phyloP scores from a whole-genome alignment of 106 monocot genomes.

The Dendrobium catenatum region DNA sequence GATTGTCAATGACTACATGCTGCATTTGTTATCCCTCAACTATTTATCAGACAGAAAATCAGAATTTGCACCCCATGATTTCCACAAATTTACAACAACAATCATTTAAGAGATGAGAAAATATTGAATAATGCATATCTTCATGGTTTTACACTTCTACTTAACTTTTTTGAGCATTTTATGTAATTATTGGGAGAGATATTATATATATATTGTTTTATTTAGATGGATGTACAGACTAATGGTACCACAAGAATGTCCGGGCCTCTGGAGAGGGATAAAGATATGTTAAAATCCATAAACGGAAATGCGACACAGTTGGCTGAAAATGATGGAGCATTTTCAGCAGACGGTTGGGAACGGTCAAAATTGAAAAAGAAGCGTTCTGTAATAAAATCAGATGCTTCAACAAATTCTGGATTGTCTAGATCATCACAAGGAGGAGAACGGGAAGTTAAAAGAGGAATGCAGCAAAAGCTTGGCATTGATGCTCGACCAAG shows the following conservation, averaged over 20 bases:
- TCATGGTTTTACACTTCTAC: not conserved
- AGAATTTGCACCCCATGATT: not conserved
- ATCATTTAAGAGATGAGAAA: not conserved
- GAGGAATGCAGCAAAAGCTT: constrained; percentile 42
- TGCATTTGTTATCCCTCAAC: not conserved
- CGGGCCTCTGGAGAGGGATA: constrained; percentile 38
- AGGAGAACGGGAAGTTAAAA: constrained; percentile 44
- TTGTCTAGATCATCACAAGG: constrained; percentile 27
- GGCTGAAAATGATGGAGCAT: constrained; percentile 36
- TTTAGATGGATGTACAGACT: constrained; percentile 48
- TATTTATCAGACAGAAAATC: not conserved
- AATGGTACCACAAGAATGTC: constrained; percentile 25
- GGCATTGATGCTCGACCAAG: constrained; percentile 33
- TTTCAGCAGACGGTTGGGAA: constrained; percentile 51
- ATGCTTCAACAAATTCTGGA: constrained; percentile 27
- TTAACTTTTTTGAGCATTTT: not conserved
- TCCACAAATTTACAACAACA: not conserved
- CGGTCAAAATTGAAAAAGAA: constrained; percentile 66
- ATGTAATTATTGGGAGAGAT: not conserved
- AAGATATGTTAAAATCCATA: constrained; percentile 32
- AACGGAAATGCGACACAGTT: constrained; percentile 20
- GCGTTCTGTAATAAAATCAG: constrained; percentile 53
- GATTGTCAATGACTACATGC: not conserved
- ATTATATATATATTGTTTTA: constrained; percentile 5
- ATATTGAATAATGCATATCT: not conserved